Evolutionary conservation across 352 stramenopile genomes (phyloP).

Genomic region (Phytophthora pseudosyringae): DNA sequence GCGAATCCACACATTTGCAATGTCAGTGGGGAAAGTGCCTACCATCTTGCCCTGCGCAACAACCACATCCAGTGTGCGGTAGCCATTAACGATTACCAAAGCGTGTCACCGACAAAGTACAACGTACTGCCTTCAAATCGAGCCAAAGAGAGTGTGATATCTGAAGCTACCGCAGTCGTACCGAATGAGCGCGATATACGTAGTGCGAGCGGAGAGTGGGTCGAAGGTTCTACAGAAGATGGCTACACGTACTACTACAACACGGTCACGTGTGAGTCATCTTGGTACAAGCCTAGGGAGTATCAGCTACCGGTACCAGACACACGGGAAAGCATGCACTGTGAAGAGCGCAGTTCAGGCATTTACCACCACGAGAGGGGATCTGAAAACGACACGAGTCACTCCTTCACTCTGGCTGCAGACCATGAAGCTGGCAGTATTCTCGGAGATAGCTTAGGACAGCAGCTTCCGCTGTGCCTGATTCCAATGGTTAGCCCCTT

Average conservation of each 20-base stretch:
- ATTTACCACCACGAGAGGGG: slow-evolving; percentile 3
- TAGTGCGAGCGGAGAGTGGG: slow-evolving; percentile 35
- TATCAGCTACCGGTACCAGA: slow-evolving; percentile 1
- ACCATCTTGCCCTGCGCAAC: slow-evolving; percentile 62
- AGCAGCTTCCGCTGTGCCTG: slow-evolving; percentile 65
- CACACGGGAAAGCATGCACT: not conserved
- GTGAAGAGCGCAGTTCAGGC: slow-evolving; percentile 1
- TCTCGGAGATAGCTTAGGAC: slow-evolving; percentile 15
- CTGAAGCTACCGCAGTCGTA: slow-evolving; percentile 4
- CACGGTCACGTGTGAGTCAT: slow-evolving; percentile 51
- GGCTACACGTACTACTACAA: slow-evolving; percentile 79
- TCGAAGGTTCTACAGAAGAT: slow-evolving; percentile 57
- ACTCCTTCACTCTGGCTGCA: slow-evolving; percentile 4
- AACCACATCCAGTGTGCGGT: slow-evolving; percentile 66
- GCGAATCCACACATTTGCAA: slow-evolving; percentile 59
- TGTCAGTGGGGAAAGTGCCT: slow-evolving; percentile 46
- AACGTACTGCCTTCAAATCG: not conserved
- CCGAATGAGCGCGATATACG: not conserved
- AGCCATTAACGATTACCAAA: slow-evolving; percentile 63
- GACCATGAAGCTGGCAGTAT: slow-evolving; percentile 7
- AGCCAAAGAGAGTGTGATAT: slow-evolving; percentile 4
- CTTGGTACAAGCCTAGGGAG: slow-evolving; percentile 50
- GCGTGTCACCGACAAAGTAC: slow-evolving; percentile 8
- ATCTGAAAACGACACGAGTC: slow-evolving; percentile 20
- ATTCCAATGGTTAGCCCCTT: slow-evolving; percentile 77